Evolutionary conservation across 208 protist genomes (phyloP).

Genomic region (Crithidia mellificae): DNA sequence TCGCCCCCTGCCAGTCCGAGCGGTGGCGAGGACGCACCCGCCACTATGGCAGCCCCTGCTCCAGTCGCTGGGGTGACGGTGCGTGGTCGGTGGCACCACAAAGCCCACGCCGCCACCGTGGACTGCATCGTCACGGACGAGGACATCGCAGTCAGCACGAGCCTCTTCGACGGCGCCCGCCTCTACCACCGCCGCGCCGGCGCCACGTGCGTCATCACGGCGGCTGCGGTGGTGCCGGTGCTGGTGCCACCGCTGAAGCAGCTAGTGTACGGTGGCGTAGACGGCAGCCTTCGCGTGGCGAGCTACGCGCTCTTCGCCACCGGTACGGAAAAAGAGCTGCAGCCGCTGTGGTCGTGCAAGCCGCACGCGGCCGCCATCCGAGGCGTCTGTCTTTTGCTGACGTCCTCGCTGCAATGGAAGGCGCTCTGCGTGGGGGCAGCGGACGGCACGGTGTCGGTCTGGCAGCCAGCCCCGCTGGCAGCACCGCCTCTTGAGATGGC

Average conservation of each 20-base stretch:
- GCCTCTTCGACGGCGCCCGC: slow-evolving; percentile 58
- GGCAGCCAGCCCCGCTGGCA: not conserved
- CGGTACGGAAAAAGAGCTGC: slow-evolving; percentile 27
- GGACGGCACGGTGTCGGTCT: slow-evolving; percentile 33
- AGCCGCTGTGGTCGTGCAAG: slow-evolving; percentile 22
- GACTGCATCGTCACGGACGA: slow-evolving; percentile 59
- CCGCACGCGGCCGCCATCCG: slow-evolving; percentile 31
- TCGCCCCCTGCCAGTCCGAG: not conserved
- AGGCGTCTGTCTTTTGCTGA: slow-evolving; percentile 28
- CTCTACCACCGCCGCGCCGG: slow-evolving; percentile 45
- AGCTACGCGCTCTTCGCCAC: slow-evolving; percentile 62
- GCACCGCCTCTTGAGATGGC: not conserved
- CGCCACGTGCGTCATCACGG: slow-evolving; percentile 31
- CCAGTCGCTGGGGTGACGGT: slow-evolving; percentile 8
- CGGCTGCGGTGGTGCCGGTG: slow-evolving; percentile 26
- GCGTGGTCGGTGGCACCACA: slow-evolving; percentile 49
- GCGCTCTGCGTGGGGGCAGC: slow-evolving; percentile 27
- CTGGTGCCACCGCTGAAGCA: slow-evolving; percentile 60
- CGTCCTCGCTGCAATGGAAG: slow-evolving; percentile 15
- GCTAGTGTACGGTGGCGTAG: slow-evolving; percentile 56
- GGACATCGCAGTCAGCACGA: slow-evolving; percentile 62
- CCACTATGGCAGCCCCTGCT: not conserved
- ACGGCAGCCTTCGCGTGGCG: slow-evolving; percentile 52
- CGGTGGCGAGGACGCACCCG: too few relatives aligned
- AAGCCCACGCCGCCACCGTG: slow-evolving; percentile 57